phyloP scores from a whole-genome alignment of 2,329 filamentous ascomycete genomes.

The Emergomyces pasteurianus region DNA sequence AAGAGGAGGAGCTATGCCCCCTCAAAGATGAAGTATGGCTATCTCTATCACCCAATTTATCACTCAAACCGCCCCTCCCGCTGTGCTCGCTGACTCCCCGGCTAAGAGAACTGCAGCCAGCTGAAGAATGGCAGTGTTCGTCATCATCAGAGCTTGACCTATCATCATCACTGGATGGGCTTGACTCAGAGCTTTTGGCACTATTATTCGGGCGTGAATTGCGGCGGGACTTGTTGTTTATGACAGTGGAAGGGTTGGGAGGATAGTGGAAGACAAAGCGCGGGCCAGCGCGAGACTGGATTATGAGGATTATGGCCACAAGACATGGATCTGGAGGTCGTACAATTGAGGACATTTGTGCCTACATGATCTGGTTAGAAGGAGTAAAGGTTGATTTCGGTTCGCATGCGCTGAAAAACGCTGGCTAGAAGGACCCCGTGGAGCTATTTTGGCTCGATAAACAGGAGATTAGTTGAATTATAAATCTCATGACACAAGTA shows the following conservation, averaged over 20 bases:
- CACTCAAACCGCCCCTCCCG: background rate
- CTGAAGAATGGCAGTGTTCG: background rate
- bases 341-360: constrained; percentile 33
- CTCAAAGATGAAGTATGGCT: background rate
- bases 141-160: constrained; percentile 30
- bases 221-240: constrained; percentile 17
- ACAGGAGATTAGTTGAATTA: background rate
- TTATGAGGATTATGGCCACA: constrained; percentile 61
- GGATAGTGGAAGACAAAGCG: constrained; percentile 82
- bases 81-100: background rate
- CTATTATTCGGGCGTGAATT: constrained; percentile 21
- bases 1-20: background rate
- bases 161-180: constrained; percentile 27
- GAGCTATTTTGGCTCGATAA: background rate
- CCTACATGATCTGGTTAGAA: constrained; percentile 4
- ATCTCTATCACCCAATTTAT: background rate
- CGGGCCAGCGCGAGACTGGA: constrained; percentile 65
- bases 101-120: background rate
- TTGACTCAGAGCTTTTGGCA: constrained; percentile 25
- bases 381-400: background rate
- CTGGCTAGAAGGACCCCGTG: background rate
- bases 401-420: no score
- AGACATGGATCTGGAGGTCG: constrained; percentile 44
- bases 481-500: background rate
- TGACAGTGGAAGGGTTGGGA: constrained; percentile 33